Evolutionary conservation across 2,329 filamentous ascomycete genomes (phyloP), one percentile per base, ranked within the genome.

Genomic region (Aaosphaeria pasadenensis): DNA sequence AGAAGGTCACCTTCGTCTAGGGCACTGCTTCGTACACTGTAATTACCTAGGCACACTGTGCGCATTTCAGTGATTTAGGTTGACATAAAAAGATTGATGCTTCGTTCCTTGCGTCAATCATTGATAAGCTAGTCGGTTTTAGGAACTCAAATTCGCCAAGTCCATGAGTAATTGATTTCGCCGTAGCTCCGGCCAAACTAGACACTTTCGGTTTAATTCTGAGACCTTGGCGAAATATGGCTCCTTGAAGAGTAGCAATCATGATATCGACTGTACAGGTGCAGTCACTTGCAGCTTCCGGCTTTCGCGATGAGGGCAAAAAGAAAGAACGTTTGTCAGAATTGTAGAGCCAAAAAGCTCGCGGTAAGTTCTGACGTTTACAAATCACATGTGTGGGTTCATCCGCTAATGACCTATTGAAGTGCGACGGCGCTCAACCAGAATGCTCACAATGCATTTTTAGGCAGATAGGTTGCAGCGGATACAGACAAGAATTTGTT

Each of bases 381-480:
- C 44, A 6, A 46, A 24, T 7, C 35, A 36, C 7, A n/a, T 38
- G 38, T 33, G 24, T 13, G 30, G 17, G 9, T 43, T 24, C n/a
- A 30, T 30, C 43, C 43, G 39, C 45, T 47, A 43, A 47, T 31
- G 13, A 32, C 30, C 24, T 41, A 39, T 17, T 29, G 9, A 42
- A 47, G 45, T 47, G 45, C 39, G 45, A 43, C 29, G 45, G 45
- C 6, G 28, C n/a, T n/a, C 45, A 47, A 31, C 45, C 45, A 43
- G 45, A 9, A 47, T 47, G 45, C 43, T 47, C 45, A 30, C 45
- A 47, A 47, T 47, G 45, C 39, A 43, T 29, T 43, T 30, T 47
- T 30, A 9, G 45, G n/a, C 28, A 30, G 39, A 35, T 47, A 30
- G 29, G 9, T 24, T 42, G 39, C 29, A 42, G 39, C 32, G 39